A percentile compares a stretch with the other conserved stretches of the same genome.
These are phyloP conservation scores for Tricholoma terreum DNA, from an alignment of 768 basidiomycete species.

Conservation along the genomic window DNA sequence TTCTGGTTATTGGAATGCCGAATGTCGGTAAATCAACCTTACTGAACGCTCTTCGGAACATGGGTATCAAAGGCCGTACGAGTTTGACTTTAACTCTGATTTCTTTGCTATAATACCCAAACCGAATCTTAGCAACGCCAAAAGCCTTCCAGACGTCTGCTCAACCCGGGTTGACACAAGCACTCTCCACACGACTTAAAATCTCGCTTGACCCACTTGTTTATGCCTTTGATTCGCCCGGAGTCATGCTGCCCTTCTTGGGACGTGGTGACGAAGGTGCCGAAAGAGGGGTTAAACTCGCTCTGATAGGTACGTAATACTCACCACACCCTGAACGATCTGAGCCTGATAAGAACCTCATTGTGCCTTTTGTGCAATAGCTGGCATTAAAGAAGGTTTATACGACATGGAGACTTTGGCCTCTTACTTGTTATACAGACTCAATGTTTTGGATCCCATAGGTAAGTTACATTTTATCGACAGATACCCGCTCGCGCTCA, in stretches of 20 bases:
- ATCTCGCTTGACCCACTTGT: conserved; percentile 76
- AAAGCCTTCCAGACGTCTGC: conserved; percentile 90
- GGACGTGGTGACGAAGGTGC: conserved; percentile 83
- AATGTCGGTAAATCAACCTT: conserved; percentile 97
- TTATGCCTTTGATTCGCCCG: conserved; percentile 95
- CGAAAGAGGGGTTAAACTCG: conserved; percentile 90
- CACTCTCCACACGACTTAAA: conserved; percentile 85
- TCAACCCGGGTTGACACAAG: conserved; percentile 86
- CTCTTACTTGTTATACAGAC: conserved; percentile 80
- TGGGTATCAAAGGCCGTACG: conserved; percentile 85
- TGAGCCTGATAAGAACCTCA: conserved; percentile 12
- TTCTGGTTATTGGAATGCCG: conserved; percentile 97
- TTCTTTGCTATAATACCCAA: conserved; percentile 5
- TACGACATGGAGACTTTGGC: conserved; percentile 85
- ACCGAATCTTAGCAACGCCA: conserved; percentile 54
- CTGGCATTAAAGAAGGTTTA: conserved; percentile 91
- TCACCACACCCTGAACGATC: conserved; percentile 12
- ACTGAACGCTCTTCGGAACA: conserved; percentile 83
- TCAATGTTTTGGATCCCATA: conserved; percentile 74
- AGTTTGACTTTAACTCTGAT: conserved; percentile 17
- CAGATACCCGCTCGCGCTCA: conserved; percentile 1
- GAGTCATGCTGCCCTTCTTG: conserved; percentile 94
- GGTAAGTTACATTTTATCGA: conserved; percentile 43
- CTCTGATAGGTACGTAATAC: conserved; percentile 77
- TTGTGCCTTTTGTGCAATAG: conserved; percentile 36